Base-by-base conservation (phyloP, 345 rosid genomes). In the Geranium rotundifolium region DNA sequence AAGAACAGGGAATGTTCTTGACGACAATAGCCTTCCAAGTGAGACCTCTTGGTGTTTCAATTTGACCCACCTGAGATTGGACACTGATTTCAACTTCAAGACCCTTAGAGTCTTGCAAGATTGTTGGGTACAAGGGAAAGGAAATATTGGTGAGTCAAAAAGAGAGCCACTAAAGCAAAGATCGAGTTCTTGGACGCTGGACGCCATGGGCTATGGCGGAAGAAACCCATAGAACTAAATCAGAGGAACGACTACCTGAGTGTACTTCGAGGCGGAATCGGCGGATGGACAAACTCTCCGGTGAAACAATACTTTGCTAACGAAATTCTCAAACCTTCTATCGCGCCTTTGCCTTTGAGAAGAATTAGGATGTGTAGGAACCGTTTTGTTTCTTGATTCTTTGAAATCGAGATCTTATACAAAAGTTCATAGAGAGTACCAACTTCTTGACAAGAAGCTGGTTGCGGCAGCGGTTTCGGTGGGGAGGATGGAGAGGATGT, bases 361-460 rank as follows among this genome's bases (percentile, higher is more conserved):
- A n/a, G n/a, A n/a, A n/a, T n/a, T n/a, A n/a, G n/a, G n/a, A n/a
- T n/a, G n/a, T n/a, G n/a, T n/a, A 31, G 50, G 61, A 15, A 19
- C 61, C 27, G 29, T 20, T 0, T 1, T 19, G 19, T 54, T 17
- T 9, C 16, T 16, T 37, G 19, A 50, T 57, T 49, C 57, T 8
- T 59, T 1, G 19, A 52, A 70, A 7, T 18, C 37, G 19, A 70
- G 73, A 15, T 56, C 8, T 0, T 57, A 19, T 19, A 65, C 34
- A 5, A 54, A 59, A 10, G 9, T 59, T 69, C 73, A 70, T 55
- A 70, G 65, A 52, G 1, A 39, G 2, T 18, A 31, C 73, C 69
- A 70, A 55, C 69, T 64, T 70, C 55, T 60, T 13, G 73, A 70
- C 62, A 70, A 65, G 55, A 29, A 18, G 39, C 61, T 58, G 10